Evolutionary conservation across 2,329 filamentous ascomycete species (phyloP).

Genomic region (Botryotinia calthae): DNA sequence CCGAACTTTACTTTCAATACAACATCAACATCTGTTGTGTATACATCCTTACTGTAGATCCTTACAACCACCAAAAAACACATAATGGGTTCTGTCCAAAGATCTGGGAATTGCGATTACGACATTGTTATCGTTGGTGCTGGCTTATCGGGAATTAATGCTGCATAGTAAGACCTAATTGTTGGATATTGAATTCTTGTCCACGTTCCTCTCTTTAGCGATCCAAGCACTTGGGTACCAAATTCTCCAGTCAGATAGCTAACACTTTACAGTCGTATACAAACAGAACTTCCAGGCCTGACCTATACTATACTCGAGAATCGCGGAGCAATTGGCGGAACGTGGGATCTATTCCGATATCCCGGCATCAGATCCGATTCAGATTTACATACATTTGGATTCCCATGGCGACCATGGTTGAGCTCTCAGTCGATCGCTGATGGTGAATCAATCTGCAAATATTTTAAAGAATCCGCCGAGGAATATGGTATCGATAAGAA

Average conservation of each 20-base stretch:
- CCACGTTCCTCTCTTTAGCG: not conserved
- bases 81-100: conserved; percentile 26
- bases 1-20: not conserved
- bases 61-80: not conserved
- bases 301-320: conserved; percentile 67
- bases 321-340: conserved; percentile 66
- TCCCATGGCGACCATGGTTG: conserved; percentile 68
- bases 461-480: conserved; percentile 52
- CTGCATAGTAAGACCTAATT: conserved; percentile 51
- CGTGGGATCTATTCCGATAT: conserved; percentile 76
- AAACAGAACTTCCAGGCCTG: conserved; percentile 52
- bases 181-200: not conserved
- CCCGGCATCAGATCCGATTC: conserved; percentile 67
- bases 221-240: not conserved
- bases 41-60: not conserved
- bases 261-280: conserved; percentile 47
- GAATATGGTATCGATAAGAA: conserved; percentile 53
- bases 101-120: conserved; percentile 25
- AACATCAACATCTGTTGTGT: not conserved
- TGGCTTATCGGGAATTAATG: conserved; percentile 73
- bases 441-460: conserved; percentile 52
- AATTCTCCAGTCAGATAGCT: not conserved
- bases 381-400: conserved; percentile 61
- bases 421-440: conserved; percentile 51
- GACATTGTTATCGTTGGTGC: conserved; percentile 68